A percentile compares a stretch with the other conserved stretches of the same genome.
Conservation (phyloP, 768 basidiomycete genomes). For the Podaxis sp. region DNA sequence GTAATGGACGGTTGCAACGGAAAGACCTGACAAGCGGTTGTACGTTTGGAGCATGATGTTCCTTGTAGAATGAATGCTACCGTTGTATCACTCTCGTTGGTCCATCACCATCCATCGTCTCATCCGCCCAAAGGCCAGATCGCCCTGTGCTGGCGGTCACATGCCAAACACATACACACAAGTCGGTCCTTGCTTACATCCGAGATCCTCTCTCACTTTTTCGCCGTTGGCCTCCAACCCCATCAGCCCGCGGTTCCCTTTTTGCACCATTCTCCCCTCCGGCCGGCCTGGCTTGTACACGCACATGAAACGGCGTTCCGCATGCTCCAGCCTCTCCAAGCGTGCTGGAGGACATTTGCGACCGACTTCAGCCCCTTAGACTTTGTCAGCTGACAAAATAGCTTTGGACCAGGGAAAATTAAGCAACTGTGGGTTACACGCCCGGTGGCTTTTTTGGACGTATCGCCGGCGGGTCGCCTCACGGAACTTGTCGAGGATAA, state of each 20-base stretch:
- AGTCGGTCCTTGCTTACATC: not conserved
- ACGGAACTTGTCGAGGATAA: not conserved
- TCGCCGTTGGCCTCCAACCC: not conserved
- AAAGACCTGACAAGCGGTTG: constrained; percentile 12
- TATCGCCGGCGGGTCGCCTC: not conserved
- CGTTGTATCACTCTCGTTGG: constrained; percentile 2
- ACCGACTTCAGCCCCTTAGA: not conserved
- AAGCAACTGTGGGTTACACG: not conserved
- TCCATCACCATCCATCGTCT: not conserved
- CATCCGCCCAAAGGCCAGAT: not conserved
- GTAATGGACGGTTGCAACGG: constrained; percentile 6
- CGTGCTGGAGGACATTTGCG: not conserved
- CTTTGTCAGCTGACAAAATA: not conserved
- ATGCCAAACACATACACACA: constrained; percentile 8
- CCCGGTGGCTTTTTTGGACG: not conserved
- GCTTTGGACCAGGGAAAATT: not conserved
- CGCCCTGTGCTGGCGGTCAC: not conserved
- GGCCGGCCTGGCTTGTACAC: not conserved
- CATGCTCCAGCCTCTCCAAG: not conserved
- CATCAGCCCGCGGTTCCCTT: constrained; percentile 4
- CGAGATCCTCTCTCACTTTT: constrained; percentile 5
- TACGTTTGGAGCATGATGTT: constrained; percentile 15
- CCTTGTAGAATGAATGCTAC: constrained; percentile 11
- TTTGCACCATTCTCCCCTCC: not conserved
- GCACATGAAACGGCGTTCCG: not conserved